Evolutionary conservation across 805 yeast genomes (phyloP).

Genomic region (Sungouiella thailandica): DNA sequence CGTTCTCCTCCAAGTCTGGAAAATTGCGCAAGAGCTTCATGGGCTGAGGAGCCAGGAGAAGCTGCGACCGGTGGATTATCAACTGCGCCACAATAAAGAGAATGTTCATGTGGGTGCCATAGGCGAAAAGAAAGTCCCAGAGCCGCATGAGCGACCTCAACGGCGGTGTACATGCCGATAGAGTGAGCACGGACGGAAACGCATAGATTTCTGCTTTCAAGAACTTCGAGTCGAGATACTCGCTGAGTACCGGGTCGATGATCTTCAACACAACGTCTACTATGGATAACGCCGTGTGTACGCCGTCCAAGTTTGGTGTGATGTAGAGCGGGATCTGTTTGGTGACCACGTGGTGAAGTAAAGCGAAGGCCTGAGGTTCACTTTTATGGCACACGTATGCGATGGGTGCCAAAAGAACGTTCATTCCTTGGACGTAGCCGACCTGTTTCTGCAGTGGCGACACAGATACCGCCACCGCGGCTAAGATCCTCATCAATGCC

Average conservation of each 20-base stretch:
- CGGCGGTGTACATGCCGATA: constrained; percentile 88
- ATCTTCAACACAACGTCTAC: constrained; percentile 69
- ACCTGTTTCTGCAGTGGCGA: constrained; percentile 20
- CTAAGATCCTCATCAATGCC: constrained; percentile 60
- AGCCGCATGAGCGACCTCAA: constrained; percentile 65
- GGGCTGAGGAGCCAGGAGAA: constrained; percentile 62
- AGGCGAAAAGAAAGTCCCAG: constrained; percentile 91
- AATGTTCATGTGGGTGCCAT: constrained; percentile 84
- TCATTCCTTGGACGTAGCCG: constrained; percentile 88
- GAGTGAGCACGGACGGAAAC: constrained; percentile 74
- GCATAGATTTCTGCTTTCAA: constrained; percentile 85
- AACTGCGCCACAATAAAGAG: constrained; percentile 81
- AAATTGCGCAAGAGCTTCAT: constrained; percentile 70
- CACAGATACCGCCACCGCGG: constrained; percentile 65
- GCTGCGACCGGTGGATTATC: constrained; percentile 57
- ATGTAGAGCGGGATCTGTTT: constrained; percentile 73
- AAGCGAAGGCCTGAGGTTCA: constrained; percentile 80
- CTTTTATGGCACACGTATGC: constrained; percentile 63
- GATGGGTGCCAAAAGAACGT: constrained; percentile 80
- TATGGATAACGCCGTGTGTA: constrained; percentile 66
- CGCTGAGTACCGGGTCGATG: constrained; percentile 68
- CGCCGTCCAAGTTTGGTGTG: constrained; percentile 74
- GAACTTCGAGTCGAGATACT: constrained; percentile 54
- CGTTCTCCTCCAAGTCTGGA: constrained; percentile 67
- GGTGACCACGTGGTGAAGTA: constrained; percentile 59